Evolutionary conservation across 768 basidiomycete genomes (phyloP).

Genomic region (Suillus clintonianus): DNA sequence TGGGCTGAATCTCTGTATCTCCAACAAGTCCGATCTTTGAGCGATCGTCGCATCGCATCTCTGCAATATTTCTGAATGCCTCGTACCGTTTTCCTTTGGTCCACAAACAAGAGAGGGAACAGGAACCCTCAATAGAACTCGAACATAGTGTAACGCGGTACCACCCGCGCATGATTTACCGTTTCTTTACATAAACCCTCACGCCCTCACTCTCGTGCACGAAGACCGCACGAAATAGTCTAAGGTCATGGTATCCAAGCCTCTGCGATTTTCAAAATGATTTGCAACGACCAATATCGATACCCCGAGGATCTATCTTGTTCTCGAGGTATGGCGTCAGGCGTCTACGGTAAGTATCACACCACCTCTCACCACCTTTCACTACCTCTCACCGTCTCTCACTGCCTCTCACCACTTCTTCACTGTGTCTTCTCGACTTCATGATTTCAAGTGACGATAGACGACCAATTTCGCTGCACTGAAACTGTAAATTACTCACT

Average conservation of each 20-base stretch:
- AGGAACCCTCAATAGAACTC: slow-evolving; percentile 21
- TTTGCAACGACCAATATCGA: slow-evolving; percentile 3
- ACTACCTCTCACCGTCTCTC: too few relatives aligned
- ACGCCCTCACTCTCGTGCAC: slow-evolving; percentile 19
- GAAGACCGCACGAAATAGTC: slow-evolving; percentile 14
- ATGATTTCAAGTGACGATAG: background rate
- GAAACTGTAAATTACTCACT: background rate
- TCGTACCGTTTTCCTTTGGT: background rate
- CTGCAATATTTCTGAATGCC: background rate
- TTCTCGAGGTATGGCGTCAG: background rate
- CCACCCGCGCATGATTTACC: slow-evolving; percentile 14
- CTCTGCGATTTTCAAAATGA: slow-evolving; percentile 11
- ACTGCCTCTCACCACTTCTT: background rate
- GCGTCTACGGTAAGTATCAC: slow-evolving; percentile 14
- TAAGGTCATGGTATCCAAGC: slow-evolving; percentile 18
- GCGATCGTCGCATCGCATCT: background rate
- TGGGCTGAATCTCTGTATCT: background rate
- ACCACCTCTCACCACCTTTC: background rate
- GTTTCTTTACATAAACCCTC: slow-evolving; percentile 11
- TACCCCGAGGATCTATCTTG: slow-evolving; percentile 8
- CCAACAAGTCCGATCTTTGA: background rate
- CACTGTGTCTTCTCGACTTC: background rate
- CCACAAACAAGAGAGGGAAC: slow-evolving; percentile 9
- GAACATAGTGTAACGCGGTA: slow-evolving; percentile 6
- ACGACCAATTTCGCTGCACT: background rate